Base-by-base conservation (phyloP, 1,139 yeast genomes). In the Hansenula sp. region DNA sequence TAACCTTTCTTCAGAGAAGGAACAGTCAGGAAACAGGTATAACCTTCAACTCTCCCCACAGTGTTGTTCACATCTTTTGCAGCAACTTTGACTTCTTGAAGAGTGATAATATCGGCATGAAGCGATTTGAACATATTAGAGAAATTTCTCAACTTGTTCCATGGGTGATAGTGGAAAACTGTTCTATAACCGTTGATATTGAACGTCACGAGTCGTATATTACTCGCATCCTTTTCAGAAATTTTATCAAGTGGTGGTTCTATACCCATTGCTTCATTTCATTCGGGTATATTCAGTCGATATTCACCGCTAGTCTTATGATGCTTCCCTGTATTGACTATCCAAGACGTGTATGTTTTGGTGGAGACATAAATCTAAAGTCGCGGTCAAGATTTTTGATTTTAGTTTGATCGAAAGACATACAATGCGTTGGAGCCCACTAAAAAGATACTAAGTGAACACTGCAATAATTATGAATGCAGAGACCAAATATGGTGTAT, bases 151-250 rank as follows among this genome's bases (percentile, higher is more conserved):
- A 74, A 66, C 30, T 71, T 66, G 46, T 78, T 81, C 93, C 96
- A 91, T 2, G 97, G 97, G 51, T 81, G 77, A 58, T 87, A 89
- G 56, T 86, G 84, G 59, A 84, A 79, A 11, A 91, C 65, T 0
- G 96, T 89, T 47, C 88, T 80, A 44, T 82, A 66, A 0, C 97
- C 97, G 55, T 93, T 90, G 38, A 91, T 86, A 60, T 91, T 91
- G 70, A 91, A 91, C 1, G 96, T 74, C 11, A 85, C 68, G 41
- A 79, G 69, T 24, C 93, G 54, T 8, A 66, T 38, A 28, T 44
- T 37, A 5, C 42, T 28, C 6, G 36, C 10, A 1, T 29, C 28
- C 38, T 48, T 52, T 6, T 7, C 21, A 5, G 50, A 51, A 13
- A 54, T 53, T 11, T 38, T 45, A 13, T 46, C 47, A 5, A 53